Evolutionary conservation across 371 early-diverging fungal genomes (phyloP), one percentile per base, ranked within the genome.

Genomic region (Mortierella sp.): DNA sequence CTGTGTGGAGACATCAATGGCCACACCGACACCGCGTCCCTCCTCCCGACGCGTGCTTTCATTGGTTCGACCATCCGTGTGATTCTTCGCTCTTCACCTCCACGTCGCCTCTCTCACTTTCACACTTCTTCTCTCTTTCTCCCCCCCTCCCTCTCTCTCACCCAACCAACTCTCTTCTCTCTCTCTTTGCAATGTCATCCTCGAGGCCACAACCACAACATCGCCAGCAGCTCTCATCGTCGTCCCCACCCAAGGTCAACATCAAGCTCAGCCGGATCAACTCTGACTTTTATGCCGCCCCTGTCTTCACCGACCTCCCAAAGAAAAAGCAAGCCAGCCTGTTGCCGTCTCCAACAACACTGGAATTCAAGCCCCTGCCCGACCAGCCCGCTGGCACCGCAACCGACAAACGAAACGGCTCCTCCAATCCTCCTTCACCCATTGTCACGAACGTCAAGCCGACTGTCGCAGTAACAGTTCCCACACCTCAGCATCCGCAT

Each of bases 231-330:
- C 38, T 53, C 46, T 27, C 52, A 28, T 28, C 61, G 28, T 34
- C 34, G 34, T 7, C 4, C 10, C 53, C 67, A 26, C 55, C 21
- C 34, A 34, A 34, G 34, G 4, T 10, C 7, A 10, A 34, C 7
- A 4, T 10, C 10, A 34, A 30, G 9, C 56, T 61, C 28, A 56
- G 34, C 19, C 42, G 58, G 23, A 66, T 45, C 53, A 64, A 64
- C 61, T 57, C 63, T 0, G 59, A 57, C 39, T 72, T 72, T 23
- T 72, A 67, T 59, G 19, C 63, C n/a, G 63, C 67, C 0, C 73
- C 73, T 2, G 45, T 41, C 30, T 62, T 72, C 21, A 64, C 61
- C 0, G 59, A 58, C 10, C 48, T 31, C 30, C n/a, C n/a, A n/a
- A 66, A 66, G 50, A 51, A 43, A 26, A 64, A 67, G 41, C 31